A percentile compares a stretch with the other conserved stretches of the same genome.
These are phyloP conservation scores for Uronychia binucleata DNA, from an alignment of 73 alveolate species.

Conservation along the genomic window DNA sequence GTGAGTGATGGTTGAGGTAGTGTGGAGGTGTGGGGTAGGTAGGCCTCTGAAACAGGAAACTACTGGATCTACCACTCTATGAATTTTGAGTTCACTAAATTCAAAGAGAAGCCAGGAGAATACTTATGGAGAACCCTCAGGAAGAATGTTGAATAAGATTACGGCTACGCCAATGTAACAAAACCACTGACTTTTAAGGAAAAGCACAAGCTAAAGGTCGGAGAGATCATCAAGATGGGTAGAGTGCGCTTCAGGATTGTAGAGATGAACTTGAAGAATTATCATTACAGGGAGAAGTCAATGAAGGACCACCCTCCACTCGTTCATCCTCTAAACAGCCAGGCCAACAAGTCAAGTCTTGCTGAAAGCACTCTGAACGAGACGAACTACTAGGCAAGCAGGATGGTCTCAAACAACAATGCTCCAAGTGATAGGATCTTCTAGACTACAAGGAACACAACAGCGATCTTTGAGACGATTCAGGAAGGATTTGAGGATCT, in stretches of 20 bases:
- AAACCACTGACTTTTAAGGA: not conserved
- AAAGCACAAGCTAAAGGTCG: constrained; percentile 11
- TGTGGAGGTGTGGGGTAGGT: too few species aligned
- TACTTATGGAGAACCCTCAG: not conserved
- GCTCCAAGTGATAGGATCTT: not conserved
- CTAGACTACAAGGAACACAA: not conserved
- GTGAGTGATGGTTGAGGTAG: too few species aligned
- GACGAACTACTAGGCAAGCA: too few species aligned
- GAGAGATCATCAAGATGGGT: constrained; percentile 23
- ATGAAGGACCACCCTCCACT: too few species aligned
- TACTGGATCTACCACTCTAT: not conserved
- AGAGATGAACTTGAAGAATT: not conserved
- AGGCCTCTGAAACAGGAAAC: not conserved
- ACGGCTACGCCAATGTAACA: not conserved
- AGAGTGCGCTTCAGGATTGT: constrained; percentile 13
- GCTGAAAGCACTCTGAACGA: too few species aligned
- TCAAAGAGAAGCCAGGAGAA: not conserved
- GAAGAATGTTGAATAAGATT: not conserved
- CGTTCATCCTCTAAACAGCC: too few species aligned
- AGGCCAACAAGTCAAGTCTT: too few species aligned
- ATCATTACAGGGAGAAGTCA: not conserved
- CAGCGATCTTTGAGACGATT: not conserved
- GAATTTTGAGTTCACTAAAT: not conserved
- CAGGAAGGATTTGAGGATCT: not conserved
- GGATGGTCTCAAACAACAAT: not conserved